Conservation (phyloP, 352 stramenopile genomes). For the Globisporangium sylvaticum region DNA sequence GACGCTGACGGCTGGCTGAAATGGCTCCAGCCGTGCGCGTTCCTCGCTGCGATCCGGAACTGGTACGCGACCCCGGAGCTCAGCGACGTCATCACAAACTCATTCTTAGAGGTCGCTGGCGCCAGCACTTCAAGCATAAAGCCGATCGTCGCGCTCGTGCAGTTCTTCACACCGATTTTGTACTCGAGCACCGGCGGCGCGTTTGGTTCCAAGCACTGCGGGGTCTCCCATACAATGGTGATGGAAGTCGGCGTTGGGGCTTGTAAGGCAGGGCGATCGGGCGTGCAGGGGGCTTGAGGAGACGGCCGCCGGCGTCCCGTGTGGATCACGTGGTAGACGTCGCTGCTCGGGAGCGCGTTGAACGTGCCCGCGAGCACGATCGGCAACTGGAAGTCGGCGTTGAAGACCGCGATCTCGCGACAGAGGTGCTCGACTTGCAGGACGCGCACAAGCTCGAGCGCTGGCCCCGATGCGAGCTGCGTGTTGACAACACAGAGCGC, state of each 20-base stretch:
- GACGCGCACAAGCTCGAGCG: conserved; percentile 56
- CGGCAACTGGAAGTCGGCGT: conserved; percentile 78
- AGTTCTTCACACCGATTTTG: conserved; percentile 61
- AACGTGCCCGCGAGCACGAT: conserved; percentile 81
- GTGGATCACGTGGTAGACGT: conserved; percentile 77
- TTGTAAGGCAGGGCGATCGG: conserved; percentile 30
- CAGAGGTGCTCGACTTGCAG: conserved; percentile 72
- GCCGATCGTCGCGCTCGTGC: conserved; percentile 41
- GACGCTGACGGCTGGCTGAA: conserved; percentile 70
- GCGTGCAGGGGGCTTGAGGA: conserved; percentile 35
- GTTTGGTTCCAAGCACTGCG: conserved; percentile 22
- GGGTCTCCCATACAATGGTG: conserved; percentile 38
- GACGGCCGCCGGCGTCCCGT: conserved; percentile 49
- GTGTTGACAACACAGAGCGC: conserved; percentile 68
- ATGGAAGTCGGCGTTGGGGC: conserved; percentile 47
- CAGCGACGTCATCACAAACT: conserved; percentile 51
- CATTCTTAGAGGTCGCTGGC: conserved; percentile 9
- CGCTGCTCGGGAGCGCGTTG: conserved; percentile 69
- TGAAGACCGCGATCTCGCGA: conserved; percentile 66
- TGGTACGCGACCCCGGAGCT: conserved; percentile 82
- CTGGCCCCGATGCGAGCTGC: conserved; percentile 28
- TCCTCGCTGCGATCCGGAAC: conserved; percentile 74
- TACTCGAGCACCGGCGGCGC: conserved; percentile 38
- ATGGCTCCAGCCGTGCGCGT: conserved; percentile 54
- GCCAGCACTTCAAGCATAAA: conserved; percentile 50